These are phyloP conservation scores for Circinella umbellata DNA, from an alignment of 371 early-diverging fungal species.

Conservation along the genomic window DNA sequence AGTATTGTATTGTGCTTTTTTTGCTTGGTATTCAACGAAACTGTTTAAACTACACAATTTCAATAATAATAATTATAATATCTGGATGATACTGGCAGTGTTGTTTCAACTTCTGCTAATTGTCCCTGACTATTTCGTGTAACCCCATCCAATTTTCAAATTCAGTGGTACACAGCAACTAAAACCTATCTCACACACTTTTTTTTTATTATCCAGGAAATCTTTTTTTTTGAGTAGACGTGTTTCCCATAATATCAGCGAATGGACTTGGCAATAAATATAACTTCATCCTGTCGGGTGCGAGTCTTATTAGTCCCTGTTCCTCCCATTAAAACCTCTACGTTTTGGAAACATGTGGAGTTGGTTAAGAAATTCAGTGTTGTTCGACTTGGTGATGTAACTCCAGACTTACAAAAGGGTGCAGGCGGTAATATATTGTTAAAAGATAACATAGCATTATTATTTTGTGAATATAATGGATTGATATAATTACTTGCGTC, in stretches of 20 bases:
- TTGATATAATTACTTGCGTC: no score
- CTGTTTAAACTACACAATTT: no score
- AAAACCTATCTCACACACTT: background rate
- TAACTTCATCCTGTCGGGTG: slow-evolving; percentile 65
- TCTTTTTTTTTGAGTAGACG: background rate
- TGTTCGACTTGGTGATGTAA: slow-evolving; percentile 62
- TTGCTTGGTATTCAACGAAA: no score
- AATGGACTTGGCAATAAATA: slow-evolving; percentile 58
- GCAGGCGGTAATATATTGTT: slow-evolving; percentile 40
- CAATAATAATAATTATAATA: no score
- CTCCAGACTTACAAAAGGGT: slow-evolving; percentile 60
- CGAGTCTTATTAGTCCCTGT: slow-evolving; percentile 79
- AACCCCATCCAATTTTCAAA: background rate
- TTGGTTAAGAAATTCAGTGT: slow-evolving; percentile 60
- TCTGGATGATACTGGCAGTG: no score
- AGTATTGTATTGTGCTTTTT: no score
- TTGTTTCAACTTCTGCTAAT: no score
- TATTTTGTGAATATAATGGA: no score
- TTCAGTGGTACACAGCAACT: background rate
- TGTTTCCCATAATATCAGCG: background rate
- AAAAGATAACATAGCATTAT: no score
- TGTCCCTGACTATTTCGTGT: background rate
- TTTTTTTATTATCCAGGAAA: background rate
- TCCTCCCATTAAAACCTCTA: slow-evolving; percentile 67
- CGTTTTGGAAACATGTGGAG: slow-evolving; percentile 72